These are phyloP conservation scores for Leccinum imitatum DNA, from an alignment of 768 basidiomycete species.

Conservation along the genomic window DNA sequence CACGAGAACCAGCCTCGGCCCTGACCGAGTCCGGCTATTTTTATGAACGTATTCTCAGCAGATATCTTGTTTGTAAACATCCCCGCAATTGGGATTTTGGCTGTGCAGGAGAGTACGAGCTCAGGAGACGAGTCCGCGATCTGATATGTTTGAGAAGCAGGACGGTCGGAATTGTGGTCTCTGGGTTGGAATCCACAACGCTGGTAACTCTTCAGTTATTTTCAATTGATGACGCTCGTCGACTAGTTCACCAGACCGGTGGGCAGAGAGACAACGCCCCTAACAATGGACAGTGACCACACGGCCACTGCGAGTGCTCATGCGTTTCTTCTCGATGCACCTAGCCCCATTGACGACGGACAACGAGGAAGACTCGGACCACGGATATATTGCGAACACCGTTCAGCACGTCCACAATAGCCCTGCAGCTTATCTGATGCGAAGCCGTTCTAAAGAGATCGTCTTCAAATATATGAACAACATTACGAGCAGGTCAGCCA, in stretches of 20 bases:
- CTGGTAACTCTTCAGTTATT: too few relatives aligned
- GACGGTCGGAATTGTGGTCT: too few relatives aligned
- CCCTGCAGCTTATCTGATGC: constrained; percentile 8
- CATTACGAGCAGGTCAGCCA: constrained; percentile 17
- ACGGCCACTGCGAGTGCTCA: constrained; percentile 22
- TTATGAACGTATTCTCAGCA: too few relatives aligned
- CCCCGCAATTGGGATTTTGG: too few relatives aligned
- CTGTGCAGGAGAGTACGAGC: too few relatives aligned
- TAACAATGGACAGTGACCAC: constrained; percentile 38
- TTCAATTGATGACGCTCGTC: too few relatives aligned
- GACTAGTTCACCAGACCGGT: constrained; percentile 46
- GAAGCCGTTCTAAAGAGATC: constrained; percentile 1
- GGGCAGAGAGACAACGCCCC: constrained; percentile 64
- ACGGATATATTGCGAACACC: constrained; percentile 16
- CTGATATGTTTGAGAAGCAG: too few relatives aligned
- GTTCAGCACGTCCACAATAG: constrained; percentile 24
- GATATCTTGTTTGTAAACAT: too few relatives aligned
- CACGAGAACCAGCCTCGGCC: too few relatives aligned
- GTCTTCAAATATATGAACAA: constrained; percentile 15
- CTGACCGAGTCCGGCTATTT: too few relatives aligned
- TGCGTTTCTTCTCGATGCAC: constrained; percentile 4
- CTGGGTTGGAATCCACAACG: too few relatives aligned
- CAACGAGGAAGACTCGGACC: constrained; percentile 1
- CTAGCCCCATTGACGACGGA: constrained; percentile 5
- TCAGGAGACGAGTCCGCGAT: too few relatives aligned